Conservation (phyloP, 306 rosid genomes). For the Datisca glomerata region DNA sequence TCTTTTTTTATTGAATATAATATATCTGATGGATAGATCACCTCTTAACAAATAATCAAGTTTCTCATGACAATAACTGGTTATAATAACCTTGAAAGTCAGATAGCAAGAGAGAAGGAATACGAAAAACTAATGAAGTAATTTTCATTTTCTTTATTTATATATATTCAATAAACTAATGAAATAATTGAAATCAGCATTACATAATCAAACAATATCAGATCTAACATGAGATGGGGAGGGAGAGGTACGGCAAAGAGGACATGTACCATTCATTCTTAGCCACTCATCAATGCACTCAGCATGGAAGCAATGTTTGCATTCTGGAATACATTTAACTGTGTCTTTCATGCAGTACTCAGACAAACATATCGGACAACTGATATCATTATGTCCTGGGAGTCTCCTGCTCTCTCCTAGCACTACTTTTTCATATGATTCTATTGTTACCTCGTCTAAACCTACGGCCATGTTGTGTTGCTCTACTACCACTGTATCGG, state of each 20-base stretch:
- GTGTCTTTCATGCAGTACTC: conserved; percentile 56
- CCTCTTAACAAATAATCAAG: no score
- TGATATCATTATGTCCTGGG: conserved; percentile 40
- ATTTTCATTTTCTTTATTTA: no score
- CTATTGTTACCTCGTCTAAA: conserved; percentile 50
- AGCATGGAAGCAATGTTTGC: conserved; percentile 65
- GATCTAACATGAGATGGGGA: conserved; percentile 21
- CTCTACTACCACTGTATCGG: conserved; percentile 22
- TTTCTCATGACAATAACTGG: no score
- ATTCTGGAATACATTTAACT: conserved; percentile 60
- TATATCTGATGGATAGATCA: no score
- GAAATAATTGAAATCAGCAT: no score
- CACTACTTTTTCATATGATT: conserved; percentile 48
- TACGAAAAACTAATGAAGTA: no score
- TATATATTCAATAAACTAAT: no score
- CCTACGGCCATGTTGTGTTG: conserved; percentile 21
- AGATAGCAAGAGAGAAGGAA: no score
- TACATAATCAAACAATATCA: conserved; percentile 8
- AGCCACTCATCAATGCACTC: conserved; percentile 74
- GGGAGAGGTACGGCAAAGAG: conserved; percentile 56
- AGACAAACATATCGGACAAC: conserved; percentile 56
- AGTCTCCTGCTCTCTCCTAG: conserved; percentile 55
- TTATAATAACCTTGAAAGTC: no score
- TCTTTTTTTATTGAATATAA: no score
- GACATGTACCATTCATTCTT: conserved; percentile 40